Evolutionary conservation across 1,139 yeast genomes (phyloP), one percentile per base, ranked within the genome.

Genomic region (Candida mesenterica): DNA sequence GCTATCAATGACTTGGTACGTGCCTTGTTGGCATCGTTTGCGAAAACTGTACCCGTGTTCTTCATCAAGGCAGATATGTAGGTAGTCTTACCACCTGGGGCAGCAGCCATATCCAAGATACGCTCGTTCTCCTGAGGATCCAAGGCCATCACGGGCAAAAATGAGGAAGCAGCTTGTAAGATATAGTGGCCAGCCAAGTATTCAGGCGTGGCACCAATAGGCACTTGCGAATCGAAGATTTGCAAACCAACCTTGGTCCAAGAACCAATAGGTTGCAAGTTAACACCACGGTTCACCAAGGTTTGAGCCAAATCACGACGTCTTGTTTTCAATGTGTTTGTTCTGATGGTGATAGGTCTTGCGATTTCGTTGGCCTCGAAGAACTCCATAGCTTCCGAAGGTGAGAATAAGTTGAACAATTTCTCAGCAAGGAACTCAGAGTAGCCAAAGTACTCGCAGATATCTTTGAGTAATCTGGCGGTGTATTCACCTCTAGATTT

Each of bases 11-110:
- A 86, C 68, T 92, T 92, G 32, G 97, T 90, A 68, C 99, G 82
- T 19, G 95, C 88, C 61, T 90, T 92, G 68, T 88, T 90, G 41
- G 95, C 85, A 68, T 94, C 99, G 62, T 94, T 94, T 38, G 99
- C 99, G 59, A 94, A 90, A 13, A 94, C 85, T 60, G 95, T 82
- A 24, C 99, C 99, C 3, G 98, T 92, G 61, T 92, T 94, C 59
- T 94, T 94, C 97, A 92, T 92, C 64, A 90, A 67, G 1, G 98
- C 98, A 28, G 96, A 82, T 39, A 94, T 82, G 57, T 89, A 92
- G 2, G 99, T 92, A 8, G 98, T 89, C 59, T 94, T 94, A 64
- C 99, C 99, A 69, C 99, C 99, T 48, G 99, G 99, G 15, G 99
- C 97, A 40, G 98, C 95, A 28, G 99, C 98, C 98, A 94, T 94